Conservation (phyloP, 345 rosid genomes). For the Turnera subulata region DNA sequence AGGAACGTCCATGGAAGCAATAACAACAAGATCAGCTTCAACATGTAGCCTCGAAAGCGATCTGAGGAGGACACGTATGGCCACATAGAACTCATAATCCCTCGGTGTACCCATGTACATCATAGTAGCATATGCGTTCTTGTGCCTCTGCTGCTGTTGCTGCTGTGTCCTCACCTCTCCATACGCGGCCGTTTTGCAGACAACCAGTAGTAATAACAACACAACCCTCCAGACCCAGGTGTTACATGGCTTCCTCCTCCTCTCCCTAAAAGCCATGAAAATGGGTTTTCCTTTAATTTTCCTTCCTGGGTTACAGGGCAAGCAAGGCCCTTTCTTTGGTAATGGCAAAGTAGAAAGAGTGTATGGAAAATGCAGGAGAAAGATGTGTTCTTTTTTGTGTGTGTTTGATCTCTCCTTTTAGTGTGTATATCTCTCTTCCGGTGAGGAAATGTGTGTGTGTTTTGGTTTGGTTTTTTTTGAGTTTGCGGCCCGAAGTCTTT, state of each 20-base stretch:
- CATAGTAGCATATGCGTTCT: conserved; percentile 94
- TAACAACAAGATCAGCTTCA: conserved; percentile 91
- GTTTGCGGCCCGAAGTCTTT: too few species aligned
- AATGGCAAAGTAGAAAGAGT: too few species aligned
- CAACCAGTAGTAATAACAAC: conserved; percentile 3
- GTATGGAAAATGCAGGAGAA: too few species aligned
- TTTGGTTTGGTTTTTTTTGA: too few species aligned
- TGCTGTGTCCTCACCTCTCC: conserved; percentile 8
- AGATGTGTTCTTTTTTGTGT: too few species aligned
- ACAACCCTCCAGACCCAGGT: conserved; percentile 3
- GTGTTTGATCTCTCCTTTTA: too few species aligned
- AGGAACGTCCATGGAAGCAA: conserved; percentile 93
- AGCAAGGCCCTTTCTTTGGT: too few species aligned
- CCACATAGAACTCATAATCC: conserved; percentile 95
- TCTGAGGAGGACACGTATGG: conserved; percentile 86
- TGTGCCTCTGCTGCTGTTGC: conserved; percentile 34
- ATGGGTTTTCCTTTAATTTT: conserved; percentile 1
- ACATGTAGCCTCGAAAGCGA: conserved; percentile 59
- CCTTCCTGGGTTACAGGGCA: too few species aligned
- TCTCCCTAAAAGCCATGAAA: neutral
- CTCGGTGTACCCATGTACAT: conserved; percentile 99
- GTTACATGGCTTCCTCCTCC: neutral
- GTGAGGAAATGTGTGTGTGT: too few species aligned
- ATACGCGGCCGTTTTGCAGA: conserved; percentile 14
- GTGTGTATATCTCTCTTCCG: too few species aligned